Percentiles rank a stretch among this genome's conserved stretches.
These are phyloP conservation scores for Cutaneotrichosporon sp. DNA, from an alignment of 1,284 basidiomycete species.

Conservation along the genomic window DNA sequence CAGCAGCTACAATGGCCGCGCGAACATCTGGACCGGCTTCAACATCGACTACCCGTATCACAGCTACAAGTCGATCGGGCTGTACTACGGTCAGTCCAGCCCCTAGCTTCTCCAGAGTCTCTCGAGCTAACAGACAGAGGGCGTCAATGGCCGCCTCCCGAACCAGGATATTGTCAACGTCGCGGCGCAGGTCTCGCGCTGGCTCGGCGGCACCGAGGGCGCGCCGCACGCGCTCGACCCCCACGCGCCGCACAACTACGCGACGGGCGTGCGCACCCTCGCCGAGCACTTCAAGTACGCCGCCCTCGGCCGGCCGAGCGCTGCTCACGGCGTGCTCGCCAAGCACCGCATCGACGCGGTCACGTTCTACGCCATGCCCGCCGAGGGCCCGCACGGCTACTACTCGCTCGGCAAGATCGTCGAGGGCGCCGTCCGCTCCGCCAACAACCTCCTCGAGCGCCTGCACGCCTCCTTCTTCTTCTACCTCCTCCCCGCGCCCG, in stretches of 20 bases:
- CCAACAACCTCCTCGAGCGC: slow-evolving; percentile 89
- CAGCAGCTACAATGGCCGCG: slow-evolving; percentile 76
- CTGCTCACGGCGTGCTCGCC: slow-evolving; percentile 55
- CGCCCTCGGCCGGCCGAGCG: slow-evolving; percentile 49
- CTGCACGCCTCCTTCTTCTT: slow-evolving; percentile 96
- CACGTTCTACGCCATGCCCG: slow-evolving; percentile 84
- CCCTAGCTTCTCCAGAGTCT: not conserved
- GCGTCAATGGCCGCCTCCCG: slow-evolving; percentile 88
- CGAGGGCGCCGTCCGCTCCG: slow-evolving; percentile 82
- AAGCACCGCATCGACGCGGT: slow-evolving; percentile 89
- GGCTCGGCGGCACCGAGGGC: slow-evolving; percentile 70
- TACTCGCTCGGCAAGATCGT: slow-evolving; percentile 83
- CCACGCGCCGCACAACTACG: slow-evolving; percentile 15
- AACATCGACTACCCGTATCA: slow-evolving; percentile 96
- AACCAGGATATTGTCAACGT: slow-evolving; percentile 95
- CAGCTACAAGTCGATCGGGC: slow-evolving; percentile 88
- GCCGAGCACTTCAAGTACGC: slow-evolving; percentile 44
- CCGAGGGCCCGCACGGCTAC: slow-evolving; percentile 91
- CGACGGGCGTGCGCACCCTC: slow-evolving; percentile 38
- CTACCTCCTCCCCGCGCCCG: slow-evolving; percentile 75
- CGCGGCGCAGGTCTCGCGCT: slow-evolving; percentile 69
- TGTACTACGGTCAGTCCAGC: slow-evolving; percentile 74
- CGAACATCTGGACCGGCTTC: slow-evolving; percentile 90
- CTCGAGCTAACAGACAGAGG: slow-evolving; percentile 63
- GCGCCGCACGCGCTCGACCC: slow-evolving; percentile 70